Conservation (phyloP, 148 eudicot species). For the Drosera capensis region DNA sequence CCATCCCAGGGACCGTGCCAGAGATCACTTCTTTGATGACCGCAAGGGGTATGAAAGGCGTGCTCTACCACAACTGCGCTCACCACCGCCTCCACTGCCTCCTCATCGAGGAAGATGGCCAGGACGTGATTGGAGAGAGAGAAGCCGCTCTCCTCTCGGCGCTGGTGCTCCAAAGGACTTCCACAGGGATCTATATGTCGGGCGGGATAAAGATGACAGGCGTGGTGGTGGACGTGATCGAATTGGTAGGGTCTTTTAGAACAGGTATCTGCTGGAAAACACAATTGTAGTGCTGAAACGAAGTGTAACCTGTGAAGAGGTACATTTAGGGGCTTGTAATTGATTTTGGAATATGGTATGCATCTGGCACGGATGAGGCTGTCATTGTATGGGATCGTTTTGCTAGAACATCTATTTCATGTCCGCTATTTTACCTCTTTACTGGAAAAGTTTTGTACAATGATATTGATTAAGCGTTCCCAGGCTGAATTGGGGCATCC, state of each 20-base stretch:
- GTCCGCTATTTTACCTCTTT: no score
- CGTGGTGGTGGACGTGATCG: conserved; percentile 43
- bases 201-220: conserved; percentile 61
- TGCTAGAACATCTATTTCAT: no score
- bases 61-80: conserved; percentile 35
- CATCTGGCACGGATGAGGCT: no score
- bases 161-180: conserved; percentile 52
- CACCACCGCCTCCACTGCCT: conserved; percentile 19
- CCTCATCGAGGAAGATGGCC: conserved; percentile 43
- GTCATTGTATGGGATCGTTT: no score
- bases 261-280: no score
- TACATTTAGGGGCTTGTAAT: no score
- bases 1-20: conserved; percentile 44
- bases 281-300: no score
- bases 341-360: no score
- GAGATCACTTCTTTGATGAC: conserved; percentile 34
- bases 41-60: conserved; percentile 70
- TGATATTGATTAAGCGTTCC: no score
- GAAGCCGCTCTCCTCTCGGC: conserved; percentile 64
- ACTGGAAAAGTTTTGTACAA: no score
- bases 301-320: no score
- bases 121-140: conserved; percentile 47
- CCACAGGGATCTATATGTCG: conserved; percentile 39
- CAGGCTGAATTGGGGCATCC: no score
- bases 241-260: conserved; percentile 31